Evolutionary conservation across 2,329 filamentous ascomycete species (phyloP).

Genomic region (Colletotrichum siamense): DNA sequence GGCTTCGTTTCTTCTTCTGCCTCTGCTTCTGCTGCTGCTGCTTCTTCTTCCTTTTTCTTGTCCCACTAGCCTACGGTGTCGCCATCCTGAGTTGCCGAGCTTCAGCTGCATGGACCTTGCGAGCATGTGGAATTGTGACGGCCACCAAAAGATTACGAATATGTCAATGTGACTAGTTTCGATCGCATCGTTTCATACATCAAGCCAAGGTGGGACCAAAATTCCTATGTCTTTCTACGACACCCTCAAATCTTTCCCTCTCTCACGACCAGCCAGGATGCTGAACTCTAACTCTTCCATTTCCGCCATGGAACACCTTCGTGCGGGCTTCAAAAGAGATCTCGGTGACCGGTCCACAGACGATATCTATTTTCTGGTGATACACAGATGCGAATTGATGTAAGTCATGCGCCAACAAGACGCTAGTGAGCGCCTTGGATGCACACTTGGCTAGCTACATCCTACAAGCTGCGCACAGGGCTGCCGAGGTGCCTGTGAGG

Average conservation of each 20-base stretch:
- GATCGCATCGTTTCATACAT: not conserved
- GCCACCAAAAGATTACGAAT: not conserved
- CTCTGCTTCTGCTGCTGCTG: not conserved
- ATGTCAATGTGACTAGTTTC: not conserved
- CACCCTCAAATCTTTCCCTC: not conserved
- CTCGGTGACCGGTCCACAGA: not conserved
- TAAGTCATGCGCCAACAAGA: not conserved
- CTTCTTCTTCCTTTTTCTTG: not conserved
- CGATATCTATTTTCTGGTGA: not conserved
- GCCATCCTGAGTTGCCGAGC: not conserved
- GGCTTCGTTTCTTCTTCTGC: not conserved
- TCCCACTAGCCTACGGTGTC: not conserved
- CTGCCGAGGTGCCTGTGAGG: not conserved
- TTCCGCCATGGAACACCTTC: not conserved
- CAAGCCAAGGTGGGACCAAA: not conserved
- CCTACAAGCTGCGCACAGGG: not conserved
- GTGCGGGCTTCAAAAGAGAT: not conserved
- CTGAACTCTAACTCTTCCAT: not conserved
- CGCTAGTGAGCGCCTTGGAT: slow-evolving; percentile 6
- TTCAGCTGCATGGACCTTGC: not conserved
- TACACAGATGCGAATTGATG: not conserved
- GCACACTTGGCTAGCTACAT: not conserved
- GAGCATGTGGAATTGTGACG: not conserved
- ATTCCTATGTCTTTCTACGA: not conserved
- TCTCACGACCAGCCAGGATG: not conserved